Percentiles rank a stretch among this genome's conserved stretches.
Conservation (phyloP, 2,329 filamentous ascomycete genomes). For the Hawksworthiomyces lignivorus region DNA sequence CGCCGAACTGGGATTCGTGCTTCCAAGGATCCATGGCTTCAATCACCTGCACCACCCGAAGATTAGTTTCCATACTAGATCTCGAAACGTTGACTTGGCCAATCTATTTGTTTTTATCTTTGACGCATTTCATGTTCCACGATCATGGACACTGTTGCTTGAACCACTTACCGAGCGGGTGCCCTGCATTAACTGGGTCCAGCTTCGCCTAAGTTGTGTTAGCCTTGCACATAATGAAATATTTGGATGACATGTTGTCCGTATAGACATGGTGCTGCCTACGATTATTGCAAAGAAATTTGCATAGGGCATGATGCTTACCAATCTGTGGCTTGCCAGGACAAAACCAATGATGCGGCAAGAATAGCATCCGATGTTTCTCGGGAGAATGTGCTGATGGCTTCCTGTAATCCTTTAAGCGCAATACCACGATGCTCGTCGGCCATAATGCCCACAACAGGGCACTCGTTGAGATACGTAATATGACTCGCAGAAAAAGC, state of each 20-base stretch:
- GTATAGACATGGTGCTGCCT: too few relatives aligned
- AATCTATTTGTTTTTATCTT: too few relatives aligned
- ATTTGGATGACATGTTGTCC: too few relatives aligned
- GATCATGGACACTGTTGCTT: too few relatives aligned
- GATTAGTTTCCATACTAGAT: slow-evolving; percentile 10
- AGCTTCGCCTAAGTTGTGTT: slow-evolving; percentile 62
- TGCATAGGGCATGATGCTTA: slow-evolving; percentile 32
- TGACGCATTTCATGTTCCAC: too few relatives aligned
- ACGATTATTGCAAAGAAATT: too few relatives aligned
- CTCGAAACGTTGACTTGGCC: too few relatives aligned
- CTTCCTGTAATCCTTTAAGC: slow-evolving; percentile 79
- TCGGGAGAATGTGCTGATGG: slow-evolving; percentile 75
- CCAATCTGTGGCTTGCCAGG: slow-evolving; percentile 97
- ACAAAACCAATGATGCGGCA: slow-evolving; percentile 82
- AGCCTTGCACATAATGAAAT: too few relatives aligned
- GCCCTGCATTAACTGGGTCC: slow-evolving; percentile 87
- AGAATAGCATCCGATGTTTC: slow-evolving; percentile 86
- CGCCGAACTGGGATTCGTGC: slow-evolving; percentile 77
- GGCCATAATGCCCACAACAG: slow-evolving; percentile 77
- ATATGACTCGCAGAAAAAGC: slow-evolving; percentile 94
- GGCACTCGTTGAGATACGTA: slow-evolving; percentile 79
- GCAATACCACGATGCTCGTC: slow-evolving; percentile 84
- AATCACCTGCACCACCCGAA: slow-evolving; percentile 55
- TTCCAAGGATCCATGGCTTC: slow-evolving; percentile 89
- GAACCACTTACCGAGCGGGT: slow-evolving; percentile 66